Evolutionary conservation across 163 green algal genomes (phyloP).

Genomic region (Scenedesmus sp.): DNA sequence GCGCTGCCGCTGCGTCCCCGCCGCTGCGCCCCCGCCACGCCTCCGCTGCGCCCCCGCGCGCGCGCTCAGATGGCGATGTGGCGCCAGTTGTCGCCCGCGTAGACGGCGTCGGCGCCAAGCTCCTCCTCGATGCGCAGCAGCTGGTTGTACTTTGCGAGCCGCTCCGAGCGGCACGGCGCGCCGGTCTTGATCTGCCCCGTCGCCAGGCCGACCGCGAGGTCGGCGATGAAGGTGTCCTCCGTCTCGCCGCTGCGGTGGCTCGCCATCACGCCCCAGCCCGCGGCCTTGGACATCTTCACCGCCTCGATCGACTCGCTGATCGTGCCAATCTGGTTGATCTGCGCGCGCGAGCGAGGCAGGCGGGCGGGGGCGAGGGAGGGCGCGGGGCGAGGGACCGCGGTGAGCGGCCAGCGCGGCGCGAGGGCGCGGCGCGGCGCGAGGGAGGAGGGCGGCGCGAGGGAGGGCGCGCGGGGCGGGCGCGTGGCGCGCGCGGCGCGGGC

Average conservation of each 20-base stretch:
- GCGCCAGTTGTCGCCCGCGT: conserved; percentile 84
- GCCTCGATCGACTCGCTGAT: conserved; percentile 98
- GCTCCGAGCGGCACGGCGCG: conserved; percentile 92
- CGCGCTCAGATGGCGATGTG: conserved; percentile 54
- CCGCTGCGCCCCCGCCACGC: too few relatives aligned
- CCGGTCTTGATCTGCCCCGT: conserved; percentile 99
- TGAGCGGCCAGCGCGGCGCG: too few relatives aligned
- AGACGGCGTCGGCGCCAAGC: conserved; percentile 81
- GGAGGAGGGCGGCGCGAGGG: too few relatives aligned
- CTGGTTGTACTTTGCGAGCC: conserved; percentile 99
- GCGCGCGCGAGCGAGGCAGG: too few relatives aligned
- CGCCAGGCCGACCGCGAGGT: conserved; percentile 96
- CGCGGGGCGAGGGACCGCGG: too few relatives aligned
- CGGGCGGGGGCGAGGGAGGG: too few relatives aligned
- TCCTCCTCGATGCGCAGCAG: conserved; percentile 99
- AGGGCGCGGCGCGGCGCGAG: too few relatives aligned
- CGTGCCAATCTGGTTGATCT: conserved; percentile 89
- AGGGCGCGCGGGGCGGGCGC: too few relatives aligned
- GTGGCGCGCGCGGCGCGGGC: too few relatives aligned
- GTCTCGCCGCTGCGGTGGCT: conserved; percentile 82
- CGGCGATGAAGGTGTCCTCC: conserved; percentile 97
- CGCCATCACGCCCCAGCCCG: conserved; percentile 98
- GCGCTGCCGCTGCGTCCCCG: too few relatives aligned
- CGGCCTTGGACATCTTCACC: conserved; percentile 95
- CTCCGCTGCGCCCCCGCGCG: too few relatives aligned